A percentile compares a stretch with the other conserved stretches of the same genome.
Evolutionary conservation across 176 grass and related monocot genomes (phyloP).

Genomic region (Cenchrus americanus): DNA sequence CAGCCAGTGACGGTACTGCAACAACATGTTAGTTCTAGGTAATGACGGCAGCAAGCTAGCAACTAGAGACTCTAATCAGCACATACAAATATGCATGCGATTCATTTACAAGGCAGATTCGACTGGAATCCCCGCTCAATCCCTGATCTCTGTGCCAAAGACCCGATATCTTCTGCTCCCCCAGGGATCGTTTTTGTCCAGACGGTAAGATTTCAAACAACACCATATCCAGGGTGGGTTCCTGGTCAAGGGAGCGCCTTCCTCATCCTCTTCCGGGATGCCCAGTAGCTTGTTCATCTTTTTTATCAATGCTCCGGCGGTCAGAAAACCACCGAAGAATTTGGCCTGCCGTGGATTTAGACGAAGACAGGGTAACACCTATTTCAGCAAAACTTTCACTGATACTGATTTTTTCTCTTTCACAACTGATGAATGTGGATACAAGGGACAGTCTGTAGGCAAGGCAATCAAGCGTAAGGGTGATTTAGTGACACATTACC

Average conservation of each 20-base stretch:
- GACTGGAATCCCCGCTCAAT: constrained; percentile 27
- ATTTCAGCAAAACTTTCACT: constrained; percentile 27
- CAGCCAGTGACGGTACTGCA: not conserved
- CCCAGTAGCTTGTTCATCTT: constrained; percentile 82
- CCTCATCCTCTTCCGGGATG: constrained; percentile 42
- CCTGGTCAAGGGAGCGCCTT: constrained; percentile 32
- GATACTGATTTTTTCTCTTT: not conserved
- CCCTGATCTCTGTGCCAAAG: constrained; percentile 53
- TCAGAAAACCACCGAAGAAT: constrained; percentile 69
- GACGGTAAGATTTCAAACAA: constrained; percentile 65
- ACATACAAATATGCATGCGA: not conserved
- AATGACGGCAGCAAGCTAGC: not conserved
- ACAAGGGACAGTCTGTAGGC: not conserved
- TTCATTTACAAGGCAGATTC: not conserved
- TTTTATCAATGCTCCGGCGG: constrained; percentile 32
- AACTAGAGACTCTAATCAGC: not conserved
- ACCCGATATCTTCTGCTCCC: constrained; percentile 66
- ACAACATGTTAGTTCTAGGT: not conserved
- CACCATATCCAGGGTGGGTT: constrained; percentile 86
- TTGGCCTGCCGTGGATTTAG: constrained; percentile 54
- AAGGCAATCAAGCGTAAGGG: constrained; percentile 1
- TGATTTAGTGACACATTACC: constrained; percentile 55
- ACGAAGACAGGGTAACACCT: constrained; percentile 6
- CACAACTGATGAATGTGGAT: not conserved
- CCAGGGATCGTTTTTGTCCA: constrained; percentile 57